phyloP scores from a whole-genome alignment of 1,139 yeast species.

The Yamadazyma triangularis region DNA sequence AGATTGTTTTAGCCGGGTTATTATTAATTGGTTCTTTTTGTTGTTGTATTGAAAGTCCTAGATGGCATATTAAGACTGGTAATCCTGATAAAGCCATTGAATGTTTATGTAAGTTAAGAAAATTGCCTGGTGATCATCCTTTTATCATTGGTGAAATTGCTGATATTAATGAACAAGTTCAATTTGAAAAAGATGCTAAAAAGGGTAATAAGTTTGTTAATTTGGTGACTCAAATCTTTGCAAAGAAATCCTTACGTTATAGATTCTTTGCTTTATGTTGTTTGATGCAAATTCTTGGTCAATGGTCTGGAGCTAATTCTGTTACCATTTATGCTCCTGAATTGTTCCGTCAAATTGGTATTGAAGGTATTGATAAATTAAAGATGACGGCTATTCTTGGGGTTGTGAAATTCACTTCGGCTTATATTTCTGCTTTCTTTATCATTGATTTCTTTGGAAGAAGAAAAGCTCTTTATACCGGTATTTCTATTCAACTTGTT shows the following conservation, averaged over 20 bases:
- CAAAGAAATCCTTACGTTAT: conserved; percentile 35
- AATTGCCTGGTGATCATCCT: conserved; percentile 47
- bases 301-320: conserved; percentile 63
- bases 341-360: conserved; percentile 50
- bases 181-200: conserved; percentile 32
- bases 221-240: conserved; percentile 25
- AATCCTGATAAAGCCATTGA: conserved; percentile 30
- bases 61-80: conserved; percentile 41
- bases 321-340: conserved; percentile 58
- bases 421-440: conserved; percentile 44
- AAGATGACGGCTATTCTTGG: conserved; percentile 48
- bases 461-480: conserved; percentile 35
- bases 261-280: conserved; percentile 42
- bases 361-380: conserved; percentile 28
- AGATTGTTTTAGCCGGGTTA: conserved; percentile 39
- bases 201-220: conserved; percentile 9
- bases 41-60: conserved; percentile 40
- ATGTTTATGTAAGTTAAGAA: conserved; percentile 42
- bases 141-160: conserved; percentile 50
- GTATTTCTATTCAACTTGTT: conserved; percentile 30
- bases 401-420: conserved; percentile 41
- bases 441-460: conserved; percentile 46
- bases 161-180: conserved; percentile 45
- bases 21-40: conserved; percentile 33
- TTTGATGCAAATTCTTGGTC: conserved; percentile 49